Conservation (phyloP, 805 yeast species). For the Kodamaea restingae region DNA sequence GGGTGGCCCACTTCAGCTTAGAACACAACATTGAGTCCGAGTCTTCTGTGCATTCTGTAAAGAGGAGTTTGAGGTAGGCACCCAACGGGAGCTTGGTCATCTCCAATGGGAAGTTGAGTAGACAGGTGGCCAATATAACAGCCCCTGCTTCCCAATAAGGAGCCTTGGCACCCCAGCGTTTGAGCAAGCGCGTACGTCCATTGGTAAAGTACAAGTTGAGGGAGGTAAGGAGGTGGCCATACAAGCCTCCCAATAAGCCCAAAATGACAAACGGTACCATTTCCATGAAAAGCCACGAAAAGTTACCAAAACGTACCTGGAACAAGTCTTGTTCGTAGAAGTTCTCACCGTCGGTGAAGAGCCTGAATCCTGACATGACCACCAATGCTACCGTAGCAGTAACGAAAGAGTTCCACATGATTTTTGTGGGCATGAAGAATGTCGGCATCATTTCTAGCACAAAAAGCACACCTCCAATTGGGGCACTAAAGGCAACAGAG, state of each 20-base stretch:
- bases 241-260: conserved; percentile 67
- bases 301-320: conserved; percentile 62
- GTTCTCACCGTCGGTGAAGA: conserved; percentile 37
- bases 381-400: conserved; percentile 72
- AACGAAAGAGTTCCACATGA: conserved; percentile 82
- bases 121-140: conserved; percentile 48
- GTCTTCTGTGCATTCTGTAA: conserved; percentile 56
- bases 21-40: conserved; percentile 34
- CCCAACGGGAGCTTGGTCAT: conserved; percentile 54
- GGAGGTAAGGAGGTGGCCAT: conserved; percentile 52
- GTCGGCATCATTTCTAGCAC: conserved; percentile 66
- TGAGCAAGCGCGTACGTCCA: conserved; percentile 12
- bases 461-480: conserved; percentile 83
- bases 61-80: conserved; percentile 55
- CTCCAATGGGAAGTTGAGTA: conserved; percentile 52
- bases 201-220: conserved; percentile 36
- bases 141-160: conserved; percentile 45
- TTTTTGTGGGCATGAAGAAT: conserved; percentile 56
- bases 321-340: conserved; percentile 48
- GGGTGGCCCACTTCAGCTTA: conserved; percentile 21
- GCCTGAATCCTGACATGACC: conserved; percentile 42
- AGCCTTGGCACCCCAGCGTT: conserved; percentile 14
- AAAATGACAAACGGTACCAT: conserved; percentile 65
- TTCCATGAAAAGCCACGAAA: conserved; percentile 71
- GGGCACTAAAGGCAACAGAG: conserved; percentile 80